A percentile compares a stretch with the other conserved stretches of the same genome.
phyloP scores from a whole-genome alignment of 2,329 filamentous ascomycete genomes.

The Raffaelea albimanens region DNA sequence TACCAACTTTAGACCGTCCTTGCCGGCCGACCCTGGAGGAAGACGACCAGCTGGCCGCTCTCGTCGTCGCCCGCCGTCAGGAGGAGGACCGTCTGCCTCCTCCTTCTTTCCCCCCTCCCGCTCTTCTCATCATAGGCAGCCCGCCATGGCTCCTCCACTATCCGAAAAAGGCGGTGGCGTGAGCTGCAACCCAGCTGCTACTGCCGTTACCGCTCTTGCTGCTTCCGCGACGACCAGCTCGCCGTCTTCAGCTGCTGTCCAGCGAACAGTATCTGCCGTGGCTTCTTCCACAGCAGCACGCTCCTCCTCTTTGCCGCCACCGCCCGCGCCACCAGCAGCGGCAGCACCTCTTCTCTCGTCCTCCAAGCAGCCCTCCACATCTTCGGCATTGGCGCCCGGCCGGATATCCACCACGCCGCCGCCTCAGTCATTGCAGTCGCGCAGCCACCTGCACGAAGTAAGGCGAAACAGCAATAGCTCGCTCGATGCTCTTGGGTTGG shows the following conservation, averaged over 20 bases:
- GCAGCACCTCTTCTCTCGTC: not conserved
- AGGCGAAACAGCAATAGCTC: conserved; percentile 2
- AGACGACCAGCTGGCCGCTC: no score
- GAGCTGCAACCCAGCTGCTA: no score
- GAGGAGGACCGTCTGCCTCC: no score
- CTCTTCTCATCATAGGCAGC: no score
- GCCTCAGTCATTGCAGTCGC: not conserved
- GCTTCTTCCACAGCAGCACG: not conserved
- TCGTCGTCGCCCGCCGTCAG: no score
- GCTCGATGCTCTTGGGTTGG: not conserved
- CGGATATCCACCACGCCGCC: conserved; percentile 10
- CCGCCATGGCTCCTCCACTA: no score
- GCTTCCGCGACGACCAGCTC: not conserved
- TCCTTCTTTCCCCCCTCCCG: no score
- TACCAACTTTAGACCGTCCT: no score
- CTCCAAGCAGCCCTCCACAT: not conserved
- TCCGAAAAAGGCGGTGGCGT: no score
- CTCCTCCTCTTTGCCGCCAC: not conserved
- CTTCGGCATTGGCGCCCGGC: not conserved
- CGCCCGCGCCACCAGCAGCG: not conserved
- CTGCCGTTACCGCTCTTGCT: no score
- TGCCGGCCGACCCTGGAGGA: no score
- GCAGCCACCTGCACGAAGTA: conserved; percentile 6
- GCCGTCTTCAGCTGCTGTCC: not conserved
- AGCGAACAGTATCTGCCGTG: not conserved